phyloP scores from a whole-genome alignment of 495 filamentous ascomycete species.

The Cercophora sp. region DNA sequence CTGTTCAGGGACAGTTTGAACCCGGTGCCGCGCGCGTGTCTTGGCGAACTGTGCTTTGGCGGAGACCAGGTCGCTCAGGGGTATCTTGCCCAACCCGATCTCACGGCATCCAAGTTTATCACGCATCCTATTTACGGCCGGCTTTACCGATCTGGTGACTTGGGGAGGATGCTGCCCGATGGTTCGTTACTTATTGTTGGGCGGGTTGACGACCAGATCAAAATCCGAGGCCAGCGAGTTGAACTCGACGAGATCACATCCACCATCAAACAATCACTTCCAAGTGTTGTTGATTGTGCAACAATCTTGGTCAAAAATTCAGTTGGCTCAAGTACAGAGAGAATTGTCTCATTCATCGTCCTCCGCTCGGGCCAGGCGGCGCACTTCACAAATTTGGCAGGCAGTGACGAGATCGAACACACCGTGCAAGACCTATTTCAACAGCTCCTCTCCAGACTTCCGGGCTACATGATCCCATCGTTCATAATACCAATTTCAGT shows the following conservation, averaged over 20 bases:
- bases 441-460: conserved; percentile 41
- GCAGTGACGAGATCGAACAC: conserved; percentile 14
- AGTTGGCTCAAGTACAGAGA: conserved; percentile 25
- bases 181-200: conserved; percentile 69
- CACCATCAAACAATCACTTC: conserved; percentile 40
- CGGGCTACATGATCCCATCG: conserved; percentile 66
- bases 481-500: conserved; percentile 60
- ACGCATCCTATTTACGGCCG: conserved; percentile 61
- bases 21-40: conserved; percentile 58
- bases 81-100: conserved; percentile 57
- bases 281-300: conserved; percentile 48
- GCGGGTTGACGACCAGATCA: conserved; percentile 74
- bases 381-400: conserved; percentile 23
- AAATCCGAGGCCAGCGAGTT: conserved; percentile 73
- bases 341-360: conserved; percentile 59
- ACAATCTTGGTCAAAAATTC: conserved; percentile 51
- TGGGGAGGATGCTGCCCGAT: conserved; percentile 67
- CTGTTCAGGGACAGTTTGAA: conserved; percentile 39
- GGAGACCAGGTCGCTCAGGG: conserved; percentile 73
- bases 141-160: conserved; percentile 67
- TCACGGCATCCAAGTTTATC: conserved; percentile 59
- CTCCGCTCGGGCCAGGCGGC: conserved; percentile 20
- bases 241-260: conserved; percentile 74
- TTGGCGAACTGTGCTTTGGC: conserved; percentile 81
- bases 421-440: conserved; percentile 38